Conservation (phyloP, 768 basidiomycete genomes). For the Tylopilus sp. region DNA sequence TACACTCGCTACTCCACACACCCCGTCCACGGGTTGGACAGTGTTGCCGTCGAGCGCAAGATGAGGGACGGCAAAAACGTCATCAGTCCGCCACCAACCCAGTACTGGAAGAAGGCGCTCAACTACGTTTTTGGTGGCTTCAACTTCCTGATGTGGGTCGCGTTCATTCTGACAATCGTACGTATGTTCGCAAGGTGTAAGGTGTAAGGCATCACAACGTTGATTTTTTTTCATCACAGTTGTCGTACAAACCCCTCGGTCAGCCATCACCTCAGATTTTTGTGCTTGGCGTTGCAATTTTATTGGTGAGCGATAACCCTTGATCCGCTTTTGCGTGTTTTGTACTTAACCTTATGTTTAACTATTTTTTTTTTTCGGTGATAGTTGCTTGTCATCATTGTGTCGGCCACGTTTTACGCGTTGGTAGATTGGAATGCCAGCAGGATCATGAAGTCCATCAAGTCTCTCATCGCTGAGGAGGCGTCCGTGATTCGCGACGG, state of each 20-base stretch:
- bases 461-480: conserved; percentile 56
- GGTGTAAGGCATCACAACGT: neutral
- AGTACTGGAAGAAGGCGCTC: conserved; percentile 46
- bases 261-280: conserved; percentile 39
- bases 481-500: conserved; percentile 52
- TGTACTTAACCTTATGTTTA: too few species aligned
- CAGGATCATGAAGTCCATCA: conserved; percentile 50
- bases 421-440: conserved; percentile 47
- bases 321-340: conserved; percentile 5
- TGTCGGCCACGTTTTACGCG: conserved; percentile 45
- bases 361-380: neutral
- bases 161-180: conserved; percentile 44
- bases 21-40: conserved; percentile 42
- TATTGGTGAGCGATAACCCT: conserved; percentile 34
- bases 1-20: conserved; percentile 44
- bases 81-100: conserved; percentile 44
- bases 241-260: conserved; percentile 51
- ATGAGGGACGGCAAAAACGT: conserved; percentile 41
- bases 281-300: conserved; percentile 47
- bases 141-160: conserved; percentile 52
- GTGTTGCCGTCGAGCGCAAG: conserved; percentile 37
- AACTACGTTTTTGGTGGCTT: conserved; percentile 56
- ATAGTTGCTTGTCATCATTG: conserved; percentile 38
- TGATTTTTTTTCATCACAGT: conserved; percentile 28
- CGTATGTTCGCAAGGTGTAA: conserved; percentile 1